phyloP scores from a whole-genome alignment of 306 rosid species.

The Inga laurina region DNA sequence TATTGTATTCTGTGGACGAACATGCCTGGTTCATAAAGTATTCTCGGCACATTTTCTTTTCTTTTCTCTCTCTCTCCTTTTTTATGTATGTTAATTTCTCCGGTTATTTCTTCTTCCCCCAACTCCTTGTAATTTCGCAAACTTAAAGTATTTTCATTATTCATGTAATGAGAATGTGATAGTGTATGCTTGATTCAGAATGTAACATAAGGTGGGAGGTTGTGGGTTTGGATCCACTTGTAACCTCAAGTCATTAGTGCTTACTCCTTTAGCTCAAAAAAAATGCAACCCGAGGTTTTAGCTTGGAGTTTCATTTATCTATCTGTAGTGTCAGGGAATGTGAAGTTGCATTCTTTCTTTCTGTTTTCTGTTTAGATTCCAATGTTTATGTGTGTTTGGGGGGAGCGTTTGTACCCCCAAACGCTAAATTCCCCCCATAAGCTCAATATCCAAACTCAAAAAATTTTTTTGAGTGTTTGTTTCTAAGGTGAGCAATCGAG shows the following conservation, averaged over 20 bases:
- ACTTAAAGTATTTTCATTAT: neutral
- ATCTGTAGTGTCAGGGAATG: neutral
- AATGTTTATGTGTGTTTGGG: no score
- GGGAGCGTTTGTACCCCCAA: no score
- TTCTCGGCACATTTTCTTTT: conserved; percentile 9
- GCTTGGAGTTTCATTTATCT: neutral
- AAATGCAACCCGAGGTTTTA: neutral
- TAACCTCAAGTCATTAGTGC: no score
- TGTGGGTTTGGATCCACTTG: no score
- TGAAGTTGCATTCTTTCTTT: neutral
- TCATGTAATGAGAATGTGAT: neutral
- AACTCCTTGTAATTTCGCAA: neutral
- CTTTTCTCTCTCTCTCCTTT: neutral
- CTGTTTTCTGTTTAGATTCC: neutral
- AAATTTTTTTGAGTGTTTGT: no score
- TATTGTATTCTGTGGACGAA: conserved; percentile 26
- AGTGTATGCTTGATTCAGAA: neutral
- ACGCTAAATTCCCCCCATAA: no score
- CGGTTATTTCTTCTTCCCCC: neutral
- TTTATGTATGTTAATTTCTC: neutral
- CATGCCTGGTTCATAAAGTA: conserved; percentile 3
- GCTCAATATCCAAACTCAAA: no score
- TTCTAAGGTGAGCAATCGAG: no score
- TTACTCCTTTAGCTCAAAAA: no score
- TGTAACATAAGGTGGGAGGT: neutral